Evolutionary conservation across 169 alveolate species (phyloP).

Genomic region (Cryptosporidium meleagridis): DNA sequence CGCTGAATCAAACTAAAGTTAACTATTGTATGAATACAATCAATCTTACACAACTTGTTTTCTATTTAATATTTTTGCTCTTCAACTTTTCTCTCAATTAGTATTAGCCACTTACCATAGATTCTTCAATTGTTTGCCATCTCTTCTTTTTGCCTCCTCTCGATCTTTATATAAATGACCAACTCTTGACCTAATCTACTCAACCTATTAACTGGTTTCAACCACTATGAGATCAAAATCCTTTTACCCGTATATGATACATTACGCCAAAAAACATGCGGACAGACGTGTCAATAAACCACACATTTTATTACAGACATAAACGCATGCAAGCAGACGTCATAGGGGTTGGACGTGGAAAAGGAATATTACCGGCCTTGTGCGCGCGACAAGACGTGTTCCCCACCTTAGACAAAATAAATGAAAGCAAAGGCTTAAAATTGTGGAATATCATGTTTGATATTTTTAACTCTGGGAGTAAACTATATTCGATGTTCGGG

Average conservation of each 20-base stretch:
- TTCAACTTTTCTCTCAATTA: slow-evolving; percentile 15
- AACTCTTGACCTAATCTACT: slow-evolving; percentile 49
- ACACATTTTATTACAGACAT: slow-evolving; percentile 67
- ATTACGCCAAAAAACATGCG: slow-evolving; percentile 70
- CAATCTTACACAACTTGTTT: slow-evolving; percentile 54
- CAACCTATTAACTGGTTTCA: slow-evolving; percentile 46
- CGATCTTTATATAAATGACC: slow-evolving; percentile 12
- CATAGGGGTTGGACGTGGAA: slow-evolving; percentile 74
- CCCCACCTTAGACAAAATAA: not conserved
- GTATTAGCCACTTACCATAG: slow-evolving; percentile 39
- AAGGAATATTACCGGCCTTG: slow-evolving; percentile 33
- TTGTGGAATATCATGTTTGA: too few relatives aligned
- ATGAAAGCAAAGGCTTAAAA: too few relatives aligned
- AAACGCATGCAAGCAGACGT: slow-evolving; percentile 75
- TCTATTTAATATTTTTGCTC: slow-evolving; percentile 16
- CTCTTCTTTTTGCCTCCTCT: slow-evolving; percentile 33
- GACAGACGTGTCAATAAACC: slow-evolving; percentile 75
- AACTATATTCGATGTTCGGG: not conserved
- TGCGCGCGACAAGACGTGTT: slow-evolving; percentile 43
- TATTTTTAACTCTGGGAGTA: too few relatives aligned
- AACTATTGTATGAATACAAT: slow-evolving; percentile 10
- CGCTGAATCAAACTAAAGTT: slow-evolving; percentile 52
- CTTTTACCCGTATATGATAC: slow-evolving; percentile 73
- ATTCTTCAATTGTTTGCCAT: slow-evolving; percentile 54
- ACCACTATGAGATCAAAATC: slow-evolving; percentile 71